Evolutionary conservation across 495 filamentous ascomycete genomes (phyloP), one percentile per base, ranked within the genome.

Genomic region (Talaromyces thailandensis): DNA sequence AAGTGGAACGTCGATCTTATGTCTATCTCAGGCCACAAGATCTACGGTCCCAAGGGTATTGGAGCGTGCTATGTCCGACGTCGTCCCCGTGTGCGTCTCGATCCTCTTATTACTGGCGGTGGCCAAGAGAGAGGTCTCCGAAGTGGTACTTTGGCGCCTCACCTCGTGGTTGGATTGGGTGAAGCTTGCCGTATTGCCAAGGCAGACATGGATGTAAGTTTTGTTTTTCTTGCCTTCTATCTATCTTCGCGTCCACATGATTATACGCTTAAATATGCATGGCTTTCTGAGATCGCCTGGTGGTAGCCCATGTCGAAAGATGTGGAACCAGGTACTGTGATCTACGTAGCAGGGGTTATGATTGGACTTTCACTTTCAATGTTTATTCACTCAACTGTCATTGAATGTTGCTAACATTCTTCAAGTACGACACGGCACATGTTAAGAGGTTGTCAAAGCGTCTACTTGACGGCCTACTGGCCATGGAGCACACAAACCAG

Each of bases 21-120:
- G 94, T 96, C 92, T 11, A 96, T 98, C 51, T 97, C 94, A n/a
- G 92, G 88, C 55, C 94, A 98, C 78, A 98, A 98, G 79, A 95
- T 98, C 63, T 98, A 98, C 73, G 94, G 94, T 43, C 94, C 94
- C 56, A 98, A 95, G 80, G 94, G 94, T 45, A 90, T 98, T 32
- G 94, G 94, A 62, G 94, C 94, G 32, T 98, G 94, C 75, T 98
- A 91, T 68, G 91, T 98, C 25, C 87, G 94, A 64, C 84, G 94
- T 72, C 82, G 94, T 51, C 94, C 94, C 9, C 85, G 91, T 70
- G 94, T 98, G 58, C 90, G 94, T 73, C 79, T 98, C 52, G 95
- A 98, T 58, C 95, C 94, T 35, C 88, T 98, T 68, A 98, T 98
- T 73, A 92, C 87, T 63, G 94, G 94, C 56, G 94, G 94, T 73